These are phyloP conservation scores for Graphilbum sp. DNA, from an alignment of 2,329 filamentous ascomycete species.

Conservation along the genomic window DNA sequence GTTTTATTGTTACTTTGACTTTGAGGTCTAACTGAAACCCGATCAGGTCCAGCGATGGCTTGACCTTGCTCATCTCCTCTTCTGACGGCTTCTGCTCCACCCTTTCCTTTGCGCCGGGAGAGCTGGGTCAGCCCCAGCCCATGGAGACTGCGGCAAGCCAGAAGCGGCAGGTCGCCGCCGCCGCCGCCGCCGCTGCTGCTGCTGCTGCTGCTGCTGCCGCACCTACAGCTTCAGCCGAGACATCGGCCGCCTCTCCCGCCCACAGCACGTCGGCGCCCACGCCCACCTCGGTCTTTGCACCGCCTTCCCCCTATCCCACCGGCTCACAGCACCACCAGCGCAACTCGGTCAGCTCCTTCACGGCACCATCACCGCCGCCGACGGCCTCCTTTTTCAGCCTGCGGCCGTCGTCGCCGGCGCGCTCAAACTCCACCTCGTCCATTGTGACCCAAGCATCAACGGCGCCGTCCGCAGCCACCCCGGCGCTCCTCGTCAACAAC, in stretches of 20 bases:
- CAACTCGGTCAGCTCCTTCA: constrained; percentile 39
- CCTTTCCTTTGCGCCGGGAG: constrained; percentile 66
- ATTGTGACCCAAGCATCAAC: constrained; percentile 48
- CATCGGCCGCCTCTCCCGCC: constrained; percentile 28
- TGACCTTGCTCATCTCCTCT: constrained; percentile 33
- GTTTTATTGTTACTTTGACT: too few relatives aligned
- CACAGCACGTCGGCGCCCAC: constrained; percentile 58
- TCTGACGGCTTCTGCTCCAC: constrained; percentile 96
- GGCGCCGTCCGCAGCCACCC: constrained; percentile 14
- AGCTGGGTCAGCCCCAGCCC: constrained; percentile 69
- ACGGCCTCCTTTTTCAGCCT: constrained; percentile 40
- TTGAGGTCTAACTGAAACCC: too few relatives aligned
- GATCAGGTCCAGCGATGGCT: constrained; percentile 29
- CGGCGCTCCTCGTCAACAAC: constrained; percentile 45
- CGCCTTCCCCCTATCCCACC: constrained; percentile 39
- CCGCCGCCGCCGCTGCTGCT: not conserved
- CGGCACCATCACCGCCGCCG: constrained; percentile 40
- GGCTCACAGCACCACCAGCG: constrained; percentile 26
- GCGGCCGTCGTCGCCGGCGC: constrained; percentile 60
- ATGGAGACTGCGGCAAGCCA: constrained; percentile 29
- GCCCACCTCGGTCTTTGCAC: constrained; percentile 46
- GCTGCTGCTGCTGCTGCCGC: too few relatives aligned
- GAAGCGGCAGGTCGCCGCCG: not conserved
- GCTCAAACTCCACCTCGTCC: constrained; percentile 76
- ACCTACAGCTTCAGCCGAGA: constrained; percentile 5